A percentile compares a stretch with the other conserved stretches of the same genome.
Evolutionary conservation across 805 yeast genomes (phyloP).

Genomic region (Pichia ethanolica): DNA sequence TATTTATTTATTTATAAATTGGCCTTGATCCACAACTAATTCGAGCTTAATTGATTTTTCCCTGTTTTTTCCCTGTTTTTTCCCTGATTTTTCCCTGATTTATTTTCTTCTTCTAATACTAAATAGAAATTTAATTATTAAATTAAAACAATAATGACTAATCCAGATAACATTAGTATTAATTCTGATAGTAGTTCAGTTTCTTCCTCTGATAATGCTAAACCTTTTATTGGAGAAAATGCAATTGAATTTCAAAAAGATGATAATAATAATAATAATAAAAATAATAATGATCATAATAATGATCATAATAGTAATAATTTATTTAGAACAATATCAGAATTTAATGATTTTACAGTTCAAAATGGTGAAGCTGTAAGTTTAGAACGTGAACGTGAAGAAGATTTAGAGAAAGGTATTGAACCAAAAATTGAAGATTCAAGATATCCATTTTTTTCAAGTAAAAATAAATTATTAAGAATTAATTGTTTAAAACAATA

Average conservation of each 20-base stretch:
- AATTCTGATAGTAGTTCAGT: too few relatives aligned
- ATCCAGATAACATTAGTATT: too few relatives aligned
- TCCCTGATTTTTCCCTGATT: too few relatives aligned
- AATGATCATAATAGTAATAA: not conserved
- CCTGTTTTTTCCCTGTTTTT: too few relatives aligned
- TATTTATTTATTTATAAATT: too few relatives aligned
- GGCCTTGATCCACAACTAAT: too few relatives aligned
- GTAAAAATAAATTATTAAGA: constrained; percentile 12
- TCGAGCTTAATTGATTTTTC: too few relatives aligned
- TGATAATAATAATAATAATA: not conserved
- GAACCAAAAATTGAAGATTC: constrained; percentile 1
- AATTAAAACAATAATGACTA: too few relatives aligned
- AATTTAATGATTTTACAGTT: constrained; percentile 19
- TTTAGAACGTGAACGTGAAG: constrained; percentile 1
- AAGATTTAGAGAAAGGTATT: constrained; percentile 3
- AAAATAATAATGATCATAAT: not conserved
- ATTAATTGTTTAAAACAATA: constrained; percentile 11
- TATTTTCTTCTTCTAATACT: too few relatives aligned
- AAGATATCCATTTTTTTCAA: constrained; percentile 14
- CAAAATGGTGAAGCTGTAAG: constrained; percentile 9
- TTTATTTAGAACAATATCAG: constrained; percentile 18
- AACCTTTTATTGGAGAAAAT: too few relatives aligned
- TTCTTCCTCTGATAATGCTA: too few relatives aligned
- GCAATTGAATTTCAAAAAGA: not conserved
- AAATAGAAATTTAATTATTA: too few relatives aligned